phyloP scores from a whole-genome alignment of 225 moss, liverwort and hornwort species.

The Antitrichia curtipendula region DNA sequence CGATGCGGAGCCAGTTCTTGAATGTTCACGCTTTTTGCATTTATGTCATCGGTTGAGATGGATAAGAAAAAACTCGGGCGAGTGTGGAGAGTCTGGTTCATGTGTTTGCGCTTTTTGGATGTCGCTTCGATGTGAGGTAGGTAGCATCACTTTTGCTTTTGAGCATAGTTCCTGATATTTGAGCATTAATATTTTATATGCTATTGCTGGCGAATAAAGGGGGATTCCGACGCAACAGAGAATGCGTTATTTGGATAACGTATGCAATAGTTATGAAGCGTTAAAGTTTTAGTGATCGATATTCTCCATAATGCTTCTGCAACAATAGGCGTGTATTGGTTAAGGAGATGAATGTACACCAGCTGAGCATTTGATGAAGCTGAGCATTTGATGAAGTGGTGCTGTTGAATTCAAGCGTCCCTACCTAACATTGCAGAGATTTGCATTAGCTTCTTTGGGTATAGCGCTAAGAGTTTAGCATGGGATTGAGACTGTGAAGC shows the following conservation, averaged over 20 bases:
- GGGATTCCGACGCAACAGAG: background rate
- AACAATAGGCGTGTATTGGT: background rate
- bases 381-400: background rate
- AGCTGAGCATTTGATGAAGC: background rate
- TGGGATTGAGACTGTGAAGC: background rate
- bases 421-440: background rate
- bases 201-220: background rate
- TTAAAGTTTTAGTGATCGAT: background rate
- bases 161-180: background rate
- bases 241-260: background rate
- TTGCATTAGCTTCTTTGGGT: background rate
- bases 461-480: background rate
- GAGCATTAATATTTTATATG: background rate
- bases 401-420: background rate
- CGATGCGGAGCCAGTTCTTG: background rate
- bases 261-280: background rate
- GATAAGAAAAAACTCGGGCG: background rate
- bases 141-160: background rate
- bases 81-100: background rate
- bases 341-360: background rate
- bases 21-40: background rate
- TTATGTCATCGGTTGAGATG: background rate
- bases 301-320: background rate
- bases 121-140: background rate
- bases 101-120: background rate